Evolutionary conservation across 2,329 filamentous ascomycete species (phyloP), one percentile per base, ranked within the genome.

Genomic region (Stemphylium beticola): DNA sequence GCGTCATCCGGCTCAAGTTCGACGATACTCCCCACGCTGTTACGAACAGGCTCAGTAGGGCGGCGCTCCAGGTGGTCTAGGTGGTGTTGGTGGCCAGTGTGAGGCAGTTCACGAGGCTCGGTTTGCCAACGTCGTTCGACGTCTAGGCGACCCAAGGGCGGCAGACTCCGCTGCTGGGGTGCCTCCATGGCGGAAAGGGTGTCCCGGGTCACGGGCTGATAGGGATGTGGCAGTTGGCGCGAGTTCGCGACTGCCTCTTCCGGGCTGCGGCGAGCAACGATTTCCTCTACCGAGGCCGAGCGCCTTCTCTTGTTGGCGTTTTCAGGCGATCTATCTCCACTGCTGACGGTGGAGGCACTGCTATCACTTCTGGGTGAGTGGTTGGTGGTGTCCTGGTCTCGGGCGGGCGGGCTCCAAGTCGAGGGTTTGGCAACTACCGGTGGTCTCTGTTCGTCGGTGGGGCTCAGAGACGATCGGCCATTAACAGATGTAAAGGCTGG

Each of bases 271-370:
- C 75, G 76, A n/a, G 69, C 69, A 63, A 69, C 59, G 70, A 64
- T 48, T 68, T 73, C 60, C 57, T 68, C 62, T 62, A 79, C 73
- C 5, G 88, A 90, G 40, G 81, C 77, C 6, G 90, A 91, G 56
- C 90, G 84, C 74, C 92, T 93, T 53, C 82, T 74, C 62, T 82
- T 83, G 66, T 86, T 85, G 75, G 71, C 64, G 49, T 67, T 72
- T 12, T 60, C 55, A 7, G 66, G 62, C 11, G 72, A 71, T 10
- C 40, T 50, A 15, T 65, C 66, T 46, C 57, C 53, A 18, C 56
- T 58, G 50, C 60, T 60, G 14, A 57, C 48, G 17, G 60, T 55
- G 36, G 69, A 64, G 31, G 71, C 66, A 45, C 58, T 53, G 17
- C 66, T 66, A 24, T 57, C 41, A 50, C 54, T 59, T 29, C 54